Base-by-base conservation (phyloP, 129 eudicot genomes). In the Flaveria robusta region DNA sequence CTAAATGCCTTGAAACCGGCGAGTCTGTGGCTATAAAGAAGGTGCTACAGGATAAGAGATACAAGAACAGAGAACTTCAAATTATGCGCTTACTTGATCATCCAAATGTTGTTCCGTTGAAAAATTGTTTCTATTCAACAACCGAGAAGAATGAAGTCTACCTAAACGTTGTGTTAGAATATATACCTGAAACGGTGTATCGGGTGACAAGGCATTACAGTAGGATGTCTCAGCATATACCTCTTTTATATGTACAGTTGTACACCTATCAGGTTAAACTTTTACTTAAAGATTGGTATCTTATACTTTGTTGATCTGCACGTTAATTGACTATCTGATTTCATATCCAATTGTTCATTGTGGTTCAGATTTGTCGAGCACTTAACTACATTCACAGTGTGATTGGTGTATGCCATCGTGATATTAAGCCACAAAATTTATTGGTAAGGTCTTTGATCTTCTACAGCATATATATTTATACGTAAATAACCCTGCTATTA, bases 341-440 rank as follows among this genome's bases (percentile, higher is more conserved):
- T 29, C 0, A 9, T 27, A 39, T 77, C 46, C 34, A 37, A 59
- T 31, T 65, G n/a, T 74, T 54, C 22, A 37, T 70, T 22, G 24
- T 22, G 65, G 37, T 68, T 79, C 87, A 94, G 98, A 91, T 94
- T 4, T 91, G 96, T 52, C 96, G 98, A 37, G 89, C 97, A 16
- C 91, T 94, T 58, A 94, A 91, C 80, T 94, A 94, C 46, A 84
- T 94, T 52, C 98, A 94, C 79, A 85, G 66, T 56, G 97, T 94
- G 58, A 84, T 91, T 79, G 98, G 98, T 47, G 96, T 94, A 55
- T 94, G 98, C 56, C 98, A 91, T 78, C 93, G 97, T 63, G 98
- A 94, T 77, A 94, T 94, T 81, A 94, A 94, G 81, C 97, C 97
- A 3, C 98, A 94, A 64, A 94, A 94, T 82, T 76, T 94, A 23